Conservation (phyloP, 2,329 filamentous ascomycete species). For the Didymella arachidicola region DNA sequence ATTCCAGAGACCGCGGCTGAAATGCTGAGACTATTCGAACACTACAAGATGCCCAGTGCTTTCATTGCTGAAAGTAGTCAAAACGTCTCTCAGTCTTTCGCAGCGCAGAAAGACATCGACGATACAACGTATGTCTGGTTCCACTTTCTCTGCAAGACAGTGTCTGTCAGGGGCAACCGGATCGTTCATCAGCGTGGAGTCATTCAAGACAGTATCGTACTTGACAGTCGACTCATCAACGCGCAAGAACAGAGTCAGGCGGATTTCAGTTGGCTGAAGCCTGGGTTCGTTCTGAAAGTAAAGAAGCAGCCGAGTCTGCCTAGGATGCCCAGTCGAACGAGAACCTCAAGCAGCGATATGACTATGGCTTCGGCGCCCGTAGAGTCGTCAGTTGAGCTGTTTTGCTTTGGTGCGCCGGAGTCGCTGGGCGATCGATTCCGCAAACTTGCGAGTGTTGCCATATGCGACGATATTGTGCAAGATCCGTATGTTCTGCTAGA, state of each 20-base stretch:
- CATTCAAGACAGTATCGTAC: background rate
- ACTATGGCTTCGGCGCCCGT: slow-evolving; percentile 7
- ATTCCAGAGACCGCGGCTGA: slow-evolving; percentile 17
- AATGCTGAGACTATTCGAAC: slow-evolving; percentile 29
- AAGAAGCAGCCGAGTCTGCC: slow-evolving; percentile 8
- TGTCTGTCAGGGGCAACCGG: slow-evolving; percentile 20
- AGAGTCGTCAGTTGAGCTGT: slow-evolving; percentile 29
- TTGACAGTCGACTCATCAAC: background rate
- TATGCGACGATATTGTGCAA: slow-evolving; percentile 31
- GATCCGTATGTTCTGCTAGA: slow-evolving; percentile 47
- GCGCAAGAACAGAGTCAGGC: slow-evolving; percentile 30
- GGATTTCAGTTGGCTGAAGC: slow-evolving; percentile 37
- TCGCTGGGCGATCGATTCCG: slow-evolving; percentile 29
- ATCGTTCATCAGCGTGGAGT: slow-evolving; percentile 16
- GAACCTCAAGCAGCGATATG: slow-evolving; percentile 25
- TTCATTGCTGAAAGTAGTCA: slow-evolving; percentile 39
- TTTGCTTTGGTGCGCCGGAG: slow-evolving; percentile 40
- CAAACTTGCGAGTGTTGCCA: slow-evolving; percentile 19
- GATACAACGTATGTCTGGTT: slow-evolving; percentile 37
- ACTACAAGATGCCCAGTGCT: slow-evolving; percentile 32
- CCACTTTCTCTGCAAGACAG: slow-evolving; percentile 40
- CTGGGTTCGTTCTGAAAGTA: slow-evolving; percentile 38
- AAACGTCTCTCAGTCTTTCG: slow-evolving; percentile 41
- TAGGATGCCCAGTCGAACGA: slow-evolving; percentile 19
- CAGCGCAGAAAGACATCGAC: slow-evolving; percentile 27